Evolutionary conservation across 2,329 filamentous ascomycete genomes (phyloP).

Genomic region (Aspergillus pseudotamarii): DNA sequence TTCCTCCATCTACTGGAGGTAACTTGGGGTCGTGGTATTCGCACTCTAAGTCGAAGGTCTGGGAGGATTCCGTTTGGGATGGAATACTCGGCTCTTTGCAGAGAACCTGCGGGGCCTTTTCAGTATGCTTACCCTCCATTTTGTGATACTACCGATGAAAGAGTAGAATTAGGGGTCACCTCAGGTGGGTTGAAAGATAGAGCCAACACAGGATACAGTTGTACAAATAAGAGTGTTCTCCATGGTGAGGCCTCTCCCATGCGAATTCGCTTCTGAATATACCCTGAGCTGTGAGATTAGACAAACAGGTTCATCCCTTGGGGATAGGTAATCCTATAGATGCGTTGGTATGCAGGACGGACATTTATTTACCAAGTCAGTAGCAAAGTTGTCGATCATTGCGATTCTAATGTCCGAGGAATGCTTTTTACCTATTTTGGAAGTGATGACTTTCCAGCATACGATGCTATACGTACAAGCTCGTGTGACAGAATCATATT

Average conservation of each 20-base stretch:
- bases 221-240: not conserved
- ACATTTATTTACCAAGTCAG: not conserved
- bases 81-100: not conserved
- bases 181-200: not conserved
- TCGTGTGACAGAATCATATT: not conserved
- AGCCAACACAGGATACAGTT: not conserved
- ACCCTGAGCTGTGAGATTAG: not conserved
- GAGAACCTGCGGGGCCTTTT: not conserved
- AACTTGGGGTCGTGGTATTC: conserved; percentile 37
- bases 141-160: not conserved
- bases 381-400: not conserved
- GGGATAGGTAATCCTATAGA: not conserved
- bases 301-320: conserved; percentile 1
- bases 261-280: not conserved
- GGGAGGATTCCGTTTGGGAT: not conserved
- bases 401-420: not conserved
- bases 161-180: not conserved
- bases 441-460: not conserved
- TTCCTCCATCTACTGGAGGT: conserved; percentile 41
- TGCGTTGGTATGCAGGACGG: not conserved
- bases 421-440: not conserved
- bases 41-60: not conserved
- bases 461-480: not conserved
- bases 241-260: not conserved
- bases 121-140: not conserved